Evolutionary conservation across 257 asterid species (phyloP), one percentile per base, ranked within the genome.

Genomic region (Marsdenia floribunda): DNA sequence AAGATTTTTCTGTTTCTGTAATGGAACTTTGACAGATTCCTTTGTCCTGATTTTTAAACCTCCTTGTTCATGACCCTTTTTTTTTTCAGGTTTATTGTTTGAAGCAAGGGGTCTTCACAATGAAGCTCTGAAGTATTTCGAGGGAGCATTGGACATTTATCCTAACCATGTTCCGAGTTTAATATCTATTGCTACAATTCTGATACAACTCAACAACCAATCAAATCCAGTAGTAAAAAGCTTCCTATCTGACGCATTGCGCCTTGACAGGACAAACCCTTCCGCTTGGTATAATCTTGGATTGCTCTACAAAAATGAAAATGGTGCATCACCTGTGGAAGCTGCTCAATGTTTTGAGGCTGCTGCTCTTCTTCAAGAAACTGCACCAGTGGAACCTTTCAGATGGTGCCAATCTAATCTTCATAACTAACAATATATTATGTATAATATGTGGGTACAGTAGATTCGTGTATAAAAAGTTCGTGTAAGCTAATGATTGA

Each of bases 261-360:
- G 89, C 73, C 90, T 91, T 1, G 97, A 93, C 49, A 86, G 93
- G 84, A 91, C 92, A 54, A 93, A 86, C 77, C 82, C 90, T 68
- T 73, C 76, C 0, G 98, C 97, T 0, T 93, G 98, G 98, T 90
- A 91, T 86, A 86, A 88, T 85, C 97, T 93, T 5, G 98, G 98
- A 46, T 80, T 93, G 61, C 84, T 93, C 40, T 86, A 87, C 84
- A 91, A 86, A 87, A 76, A 71, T 19, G 91, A 84, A 66, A 73
- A 44, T 33, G 77, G 83, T 9, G 73, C 80, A 29, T 85, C 85
- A 22, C 78, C 83, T 16, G 38, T 79, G 19, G 91, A 90, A 72
- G 98, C 97, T 8, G 97, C 85, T 0, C 95, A 91, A 78, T 93
- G 98, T 78, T 93, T 93, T n/a, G 93, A 90, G 84, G 98, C 98